Evolutionary conservation across 2,329 filamentous ascomycete genomes (phyloP).

Genomic region (Diaporthe nobilis): DNA sequence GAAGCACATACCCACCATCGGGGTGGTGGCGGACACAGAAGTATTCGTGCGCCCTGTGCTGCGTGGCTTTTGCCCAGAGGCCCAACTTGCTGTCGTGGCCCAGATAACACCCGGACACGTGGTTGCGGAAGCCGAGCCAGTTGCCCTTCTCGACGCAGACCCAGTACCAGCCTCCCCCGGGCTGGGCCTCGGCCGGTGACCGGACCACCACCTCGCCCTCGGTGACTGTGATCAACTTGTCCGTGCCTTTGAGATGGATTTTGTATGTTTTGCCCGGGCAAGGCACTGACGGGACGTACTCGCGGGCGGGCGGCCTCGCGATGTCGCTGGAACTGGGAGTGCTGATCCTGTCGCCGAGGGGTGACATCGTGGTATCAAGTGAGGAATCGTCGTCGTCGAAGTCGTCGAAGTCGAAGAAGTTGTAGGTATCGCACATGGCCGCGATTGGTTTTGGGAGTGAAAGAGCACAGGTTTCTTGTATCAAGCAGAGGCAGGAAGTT

Average conservation of each 20-base stretch:
- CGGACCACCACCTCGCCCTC: not conserved
- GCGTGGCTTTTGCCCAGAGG: rapidly evolving
- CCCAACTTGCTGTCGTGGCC: not conserved
- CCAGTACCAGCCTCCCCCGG: slow-evolving; percentile 23
- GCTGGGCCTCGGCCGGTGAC: not conserved
- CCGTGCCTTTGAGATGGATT: slow-evolving; percentile 1
- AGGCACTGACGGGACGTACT: not conserved
- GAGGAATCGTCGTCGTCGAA: too few species aligned
- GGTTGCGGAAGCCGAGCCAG: slow-evolving; percentile 32
- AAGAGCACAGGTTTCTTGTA: not conserved
- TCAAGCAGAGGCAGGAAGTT: not conserved
- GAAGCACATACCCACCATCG: not conserved
- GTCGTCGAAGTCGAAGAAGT: not conserved
- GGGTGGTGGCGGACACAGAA: slow-evolving; percentile 4
- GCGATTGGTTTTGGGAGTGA: not conserved
- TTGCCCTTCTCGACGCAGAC: slow-evolving; percentile 14
- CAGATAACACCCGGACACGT: slow-evolving; percentile 6
- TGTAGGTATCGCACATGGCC: not conserved
- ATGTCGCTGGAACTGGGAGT: not conserved
- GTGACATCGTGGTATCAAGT: not conserved
- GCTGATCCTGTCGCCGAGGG: not conserved
- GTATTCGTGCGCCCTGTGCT: not conserved
- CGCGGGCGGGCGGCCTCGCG: rapidly evolving
- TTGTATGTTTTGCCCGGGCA: slow-evolving; percentile 7
- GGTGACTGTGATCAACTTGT: slow-evolving; percentile 7